Conservation (phyloP, 768 basidiomycete genomes). For the Boletus tomentosulus region DNA sequence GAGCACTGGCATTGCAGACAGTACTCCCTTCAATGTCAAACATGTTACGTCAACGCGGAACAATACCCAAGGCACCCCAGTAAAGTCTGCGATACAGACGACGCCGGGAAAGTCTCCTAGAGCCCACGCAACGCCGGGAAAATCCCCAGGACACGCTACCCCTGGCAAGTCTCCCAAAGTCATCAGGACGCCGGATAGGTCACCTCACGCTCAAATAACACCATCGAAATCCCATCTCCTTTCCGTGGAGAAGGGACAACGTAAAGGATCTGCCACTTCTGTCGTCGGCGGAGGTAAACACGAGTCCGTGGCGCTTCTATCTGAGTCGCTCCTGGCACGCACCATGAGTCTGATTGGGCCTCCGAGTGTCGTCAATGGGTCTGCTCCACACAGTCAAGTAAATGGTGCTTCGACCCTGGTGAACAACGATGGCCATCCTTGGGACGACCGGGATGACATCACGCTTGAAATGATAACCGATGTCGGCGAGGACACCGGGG, state of each 20-base stretch:
- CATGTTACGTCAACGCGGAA: slow-evolving; percentile 15
- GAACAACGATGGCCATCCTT: slow-evolving; percentile 19
- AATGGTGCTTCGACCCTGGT: slow-evolving; percentile 22
- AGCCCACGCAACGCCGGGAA: slow-evolving; percentile 15
- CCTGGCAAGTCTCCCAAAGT: slow-evolving; percentile 24
- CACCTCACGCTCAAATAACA: slow-evolving; percentile 19
- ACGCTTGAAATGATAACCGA: slow-evolving; percentile 69
- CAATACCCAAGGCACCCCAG: slow-evolving; percentile 12
- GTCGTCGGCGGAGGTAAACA: slow-evolving; percentile 13
- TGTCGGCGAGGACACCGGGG: slow-evolving; percentile 53
- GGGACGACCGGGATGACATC: slow-evolving; percentile 48
- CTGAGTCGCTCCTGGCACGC: slow-evolving; percentile 15
- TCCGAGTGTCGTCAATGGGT: slow-evolving; percentile 19
- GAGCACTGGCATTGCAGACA: slow-evolving; percentile 12
- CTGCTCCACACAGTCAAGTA: slow-evolving; percentile 15
- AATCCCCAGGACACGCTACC: slow-evolving; percentile 16
- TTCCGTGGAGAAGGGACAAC: slow-evolving; percentile 17
- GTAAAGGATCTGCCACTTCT: slow-evolving; percentile 20
- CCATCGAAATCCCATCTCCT: slow-evolving; percentile 15
- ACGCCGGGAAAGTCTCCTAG: slow-evolving; percentile 18
- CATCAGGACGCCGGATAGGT: slow-evolving; percentile 18
- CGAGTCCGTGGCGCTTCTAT: slow-evolving; percentile 14
- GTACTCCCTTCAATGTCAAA: slow-evolving; percentile 5
- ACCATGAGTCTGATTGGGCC: slow-evolving; percentile 10
- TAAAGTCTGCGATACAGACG: slow-evolving; percentile 13